These are phyloP conservation scores for Sugiyamaella novakii DNA, from an alignment of 1,139 yeast species.

Conservation along the genomic window DNA sequence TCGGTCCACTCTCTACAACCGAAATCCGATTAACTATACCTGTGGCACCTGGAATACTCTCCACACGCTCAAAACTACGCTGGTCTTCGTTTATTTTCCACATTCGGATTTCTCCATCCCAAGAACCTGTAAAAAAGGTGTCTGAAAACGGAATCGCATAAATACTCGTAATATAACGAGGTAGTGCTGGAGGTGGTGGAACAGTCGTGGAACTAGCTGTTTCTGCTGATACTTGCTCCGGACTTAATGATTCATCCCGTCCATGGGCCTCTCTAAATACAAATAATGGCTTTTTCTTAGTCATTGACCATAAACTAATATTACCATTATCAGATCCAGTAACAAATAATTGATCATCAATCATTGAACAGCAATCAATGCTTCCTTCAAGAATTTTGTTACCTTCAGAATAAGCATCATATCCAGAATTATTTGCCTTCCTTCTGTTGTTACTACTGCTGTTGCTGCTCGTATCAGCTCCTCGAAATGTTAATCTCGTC, in stretches of 20 bases:
- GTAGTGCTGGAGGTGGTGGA: slow-evolving; percentile 70
- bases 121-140: slow-evolving; percentile 83
- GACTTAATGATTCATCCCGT: slow-evolving; percentile 53
- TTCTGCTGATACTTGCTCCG: slow-evolving; percentile 63
- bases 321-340: slow-evolving; percentile 96
- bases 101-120: slow-evolving; percentile 71
- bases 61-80: slow-evolving; percentile 59
- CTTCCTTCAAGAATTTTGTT: slow-evolving; percentile 68
- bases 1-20: slow-evolving; percentile 58
- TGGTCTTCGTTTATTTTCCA: slow-evolving; percentile 75
- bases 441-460: slow-evolving; percentile 6
- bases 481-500: slow-evolving; percentile 88
- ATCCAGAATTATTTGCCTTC: slow-evolving; percentile 6
- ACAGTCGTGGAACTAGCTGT: slow-evolving; percentile 27
- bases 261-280: slow-evolving; percentile 80
- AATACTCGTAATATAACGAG: slow-evolving; percentile 83
- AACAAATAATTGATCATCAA: slow-evolving; percentile 88
- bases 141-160: slow-evolving; percentile 90
- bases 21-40: slow-evolving; percentile 77
- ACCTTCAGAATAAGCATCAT: slow-evolving; percentile 12
- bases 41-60: slow-evolving; percentile 57
- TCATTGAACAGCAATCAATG: slow-evolving; percentile 86
- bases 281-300: slow-evolving; percentile 83
- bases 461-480: slow-evolving; percentile 60
- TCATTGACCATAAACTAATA: slow-evolving; percentile 81